phyloP scores from a whole-genome alignment of 2,329 filamentous ascomycete genomes.

The Neofusicoccum sp. region DNA sequence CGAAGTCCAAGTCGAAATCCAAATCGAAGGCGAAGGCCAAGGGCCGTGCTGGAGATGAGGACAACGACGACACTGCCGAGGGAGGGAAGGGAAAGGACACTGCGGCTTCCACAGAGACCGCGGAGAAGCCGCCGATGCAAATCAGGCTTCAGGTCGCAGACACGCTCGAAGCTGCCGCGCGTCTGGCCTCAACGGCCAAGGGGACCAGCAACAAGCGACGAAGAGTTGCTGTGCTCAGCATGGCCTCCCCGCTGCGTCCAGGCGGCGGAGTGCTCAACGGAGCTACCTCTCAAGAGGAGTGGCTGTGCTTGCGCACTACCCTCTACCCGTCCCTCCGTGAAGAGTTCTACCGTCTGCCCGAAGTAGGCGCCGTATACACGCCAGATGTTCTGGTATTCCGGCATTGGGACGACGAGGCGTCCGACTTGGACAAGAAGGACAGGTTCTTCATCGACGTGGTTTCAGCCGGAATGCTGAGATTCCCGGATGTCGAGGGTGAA shows the following conservation, averaged over 20 bases:
- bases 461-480: conserved; percentile 58
- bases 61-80: conserved; percentile 16
- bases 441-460: conserved; percentile 60
- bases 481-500: conserved; percentile 50
- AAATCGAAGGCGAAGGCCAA: conserved; percentile 25
- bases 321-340: conserved; percentile 59
- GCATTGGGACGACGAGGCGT: conserved; percentile 34
- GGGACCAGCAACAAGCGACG: conserved; percentile 18
- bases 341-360: conserved; percentile 59
- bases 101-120: neutral
- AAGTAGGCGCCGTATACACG: conserved; percentile 57
- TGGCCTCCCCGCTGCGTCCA: conserved; percentile 61
- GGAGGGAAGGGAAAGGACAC: neutral
- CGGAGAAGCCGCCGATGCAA: conserved; percentile 25
- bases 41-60: neutral
- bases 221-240: conserved; percentile 59
- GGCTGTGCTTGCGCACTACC: conserved; percentile 60
- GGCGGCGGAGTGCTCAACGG: conserved; percentile 62
- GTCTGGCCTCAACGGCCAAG: conserved; percentile 29
- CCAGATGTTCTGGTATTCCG: conserved; percentile 61
- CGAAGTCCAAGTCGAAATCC: conserved; percentile 22
- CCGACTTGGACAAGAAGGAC: conserved; percentile 45
- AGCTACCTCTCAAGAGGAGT: conserved; percentile 61
- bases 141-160: conserved; percentile 52
- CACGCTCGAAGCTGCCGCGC: conserved; percentile 53